A percentile compares a stretch with the other conserved stretches of the same genome.
Conservation (phyloP, 2,329 filamentous ascomycete species). For the Aspergillus vadensis region DNA sequence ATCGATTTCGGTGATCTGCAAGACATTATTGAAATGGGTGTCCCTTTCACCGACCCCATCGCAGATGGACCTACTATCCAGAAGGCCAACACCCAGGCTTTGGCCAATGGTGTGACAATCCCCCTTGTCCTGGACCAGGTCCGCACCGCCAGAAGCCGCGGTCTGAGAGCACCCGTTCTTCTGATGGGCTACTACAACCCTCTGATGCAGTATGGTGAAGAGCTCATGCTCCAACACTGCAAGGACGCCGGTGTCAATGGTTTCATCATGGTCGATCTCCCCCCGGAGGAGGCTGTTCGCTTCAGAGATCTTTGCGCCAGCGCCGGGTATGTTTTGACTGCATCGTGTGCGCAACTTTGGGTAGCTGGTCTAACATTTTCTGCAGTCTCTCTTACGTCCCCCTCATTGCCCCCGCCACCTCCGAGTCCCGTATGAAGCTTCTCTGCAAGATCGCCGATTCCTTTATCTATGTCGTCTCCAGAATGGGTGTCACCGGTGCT, state of each 20-base stretch:
- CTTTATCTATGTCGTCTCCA: constrained; percentile 97
- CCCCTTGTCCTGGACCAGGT: constrained; percentile 79
- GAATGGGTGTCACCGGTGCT: constrained; percentile 95
- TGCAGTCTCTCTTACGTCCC: constrained; percentile 86
- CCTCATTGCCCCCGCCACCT: constrained; percentile 92
- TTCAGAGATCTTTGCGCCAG: constrained; percentile 51
- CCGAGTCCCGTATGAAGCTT: constrained; percentile 88
- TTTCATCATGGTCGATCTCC: constrained; percentile 94
- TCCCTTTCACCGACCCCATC: constrained; percentile 97
- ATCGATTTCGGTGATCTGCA: constrained; percentile 7
- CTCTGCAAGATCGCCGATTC: constrained; percentile 96
- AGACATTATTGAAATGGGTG: constrained; percentile 94
- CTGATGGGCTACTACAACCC: constrained; percentile 99
- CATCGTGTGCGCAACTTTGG: not conserved
- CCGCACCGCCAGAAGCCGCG: constrained; percentile 72
- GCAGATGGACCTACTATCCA: constrained; percentile 97
- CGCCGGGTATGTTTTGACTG: constrained; percentile 30
- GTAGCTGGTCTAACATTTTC: not conserved
- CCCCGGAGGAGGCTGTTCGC: constrained; percentile 91
- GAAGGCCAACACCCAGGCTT: constrained; percentile 86
- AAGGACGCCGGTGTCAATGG: constrained; percentile 85
- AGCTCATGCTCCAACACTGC: constrained; percentile 81
- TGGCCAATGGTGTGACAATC: constrained; percentile 86
- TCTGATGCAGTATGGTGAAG: constrained; percentile 89
- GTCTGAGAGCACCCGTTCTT: constrained; percentile 78